Percentiles rank a stretch among this genome's conserved stretches.
These are phyloP conservation scores for Saturnispora saitoi DNA, from an alignment of 805 yeast species.

Conservation along the genomic window DNA sequence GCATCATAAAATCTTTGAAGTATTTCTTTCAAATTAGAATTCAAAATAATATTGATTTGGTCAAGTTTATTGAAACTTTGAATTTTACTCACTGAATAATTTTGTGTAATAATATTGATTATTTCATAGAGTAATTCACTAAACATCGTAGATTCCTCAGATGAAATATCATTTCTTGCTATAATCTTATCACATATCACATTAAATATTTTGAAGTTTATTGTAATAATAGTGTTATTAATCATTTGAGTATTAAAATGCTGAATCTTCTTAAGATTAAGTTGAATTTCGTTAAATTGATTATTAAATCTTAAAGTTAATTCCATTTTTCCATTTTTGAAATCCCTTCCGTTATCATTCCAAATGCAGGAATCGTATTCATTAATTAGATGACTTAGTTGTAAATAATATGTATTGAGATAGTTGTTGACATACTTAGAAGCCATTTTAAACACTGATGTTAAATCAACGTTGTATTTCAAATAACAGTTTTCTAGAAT, in stretches of 20 bases:
- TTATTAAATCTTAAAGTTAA: conserved; percentile 12
- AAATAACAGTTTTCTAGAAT: conserved; percentile 18
- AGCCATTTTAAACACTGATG: conserved; percentile 18
- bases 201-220: conserved; percentile 15
- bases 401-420: conserved; percentile 7
- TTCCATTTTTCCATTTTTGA: conserved; percentile 8
- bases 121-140: conserved; percentile 11
- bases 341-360: conserved; percentile 8
- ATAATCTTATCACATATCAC: conserved; percentile 17
- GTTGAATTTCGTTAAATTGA: not conserved
- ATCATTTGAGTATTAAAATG: conserved; percentile 20
- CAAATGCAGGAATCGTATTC: conserved; percentile 17
- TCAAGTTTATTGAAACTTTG: conserved; percentile 24
- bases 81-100: conserved; percentile 11
- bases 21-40: conserved; percentile 35
- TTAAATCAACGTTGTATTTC: conserved; percentile 16
- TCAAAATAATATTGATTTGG: conserved; percentile 23
- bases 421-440: conserved; percentile 13
- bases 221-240: conserved; percentile 14
- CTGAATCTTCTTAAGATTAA: not conserved
- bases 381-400: conserved; percentile 10
- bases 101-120: not conserved
- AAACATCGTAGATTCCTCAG: conserved; percentile 25
- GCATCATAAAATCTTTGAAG: conserved; percentile 45
- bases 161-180: conserved; percentile 23